phyloP scores from a whole-genome alignment of 1,139 yeast genomes.

The Diutina ranongensis region DNA sequence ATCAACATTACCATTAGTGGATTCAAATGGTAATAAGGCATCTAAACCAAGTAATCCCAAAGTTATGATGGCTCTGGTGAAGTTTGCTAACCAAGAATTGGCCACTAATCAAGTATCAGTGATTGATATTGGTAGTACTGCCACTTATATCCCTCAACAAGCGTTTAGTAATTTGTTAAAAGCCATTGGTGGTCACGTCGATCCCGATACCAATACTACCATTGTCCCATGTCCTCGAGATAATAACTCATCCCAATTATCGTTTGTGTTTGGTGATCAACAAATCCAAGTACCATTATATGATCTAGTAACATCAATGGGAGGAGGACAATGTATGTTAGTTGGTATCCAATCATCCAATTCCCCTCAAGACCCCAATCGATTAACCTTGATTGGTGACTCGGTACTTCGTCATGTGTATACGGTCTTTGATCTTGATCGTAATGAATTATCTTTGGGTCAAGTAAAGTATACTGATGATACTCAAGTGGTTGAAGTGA shows the following conservation, averaged over 20 bases:
- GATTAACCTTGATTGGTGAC: not conserved
- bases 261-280: slow-evolving; percentile 8
- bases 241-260: slow-evolving; percentile 17
- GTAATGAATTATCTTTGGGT: not conserved
- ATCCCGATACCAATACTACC: slow-evolving; percentile 11
- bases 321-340: not conserved
- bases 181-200: slow-evolving; percentile 21
- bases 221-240: slow-evolving; percentile 13
- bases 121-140: slow-evolving; percentile 33
- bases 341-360: not conserved
- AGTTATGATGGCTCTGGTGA: not conserved
- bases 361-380: not conserved
- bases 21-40: not conserved
- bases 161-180: slow-evolving; percentile 12
- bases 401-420: not conserved
- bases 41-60: not conserved
- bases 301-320: not conserved
- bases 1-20: slow-evolving; percentile 5
- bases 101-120: slow-evolving; percentile 13
- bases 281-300: slow-evolving; percentile 11
- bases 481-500: not conserved
- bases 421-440: not conserved
- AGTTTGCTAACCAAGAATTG: not conserved
- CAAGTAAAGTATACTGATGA: not conserved
- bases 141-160: slow-evolving; percentile 17